Percentiles rank a stretch among this genome's conserved stretches.
Evolutionary conservation across 345 rosid genomes (phyloP).

Genomic region (Cardamine occulta): DNA sequence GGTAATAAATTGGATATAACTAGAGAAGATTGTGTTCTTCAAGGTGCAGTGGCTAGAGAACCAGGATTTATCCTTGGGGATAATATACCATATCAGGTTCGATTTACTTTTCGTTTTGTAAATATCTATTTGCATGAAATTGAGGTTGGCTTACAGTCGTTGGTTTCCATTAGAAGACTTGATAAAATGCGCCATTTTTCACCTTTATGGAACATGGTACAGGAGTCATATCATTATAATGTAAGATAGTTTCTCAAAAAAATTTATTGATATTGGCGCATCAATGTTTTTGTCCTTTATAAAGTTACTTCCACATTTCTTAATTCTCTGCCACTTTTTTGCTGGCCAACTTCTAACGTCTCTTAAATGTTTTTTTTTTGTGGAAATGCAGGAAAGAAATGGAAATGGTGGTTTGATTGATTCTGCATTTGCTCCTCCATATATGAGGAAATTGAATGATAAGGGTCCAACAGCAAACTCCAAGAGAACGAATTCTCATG

Average conservation of each 20-base stretch:
- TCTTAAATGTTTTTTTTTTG: constrained; percentile 3
- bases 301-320: neutral
- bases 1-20: constrained; percentile 38
- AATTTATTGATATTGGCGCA: constrained; percentile 11
- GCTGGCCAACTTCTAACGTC: constrained; percentile 11
- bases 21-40: constrained; percentile 44
- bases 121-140: constrained; percentile 1
- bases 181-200: neutral
- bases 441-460: constrained; percentile 37
- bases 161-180: constrained; percentile 3
- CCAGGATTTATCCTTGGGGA: constrained; percentile 27
- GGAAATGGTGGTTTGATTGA: constrained; percentile 44
- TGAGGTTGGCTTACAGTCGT: constrained; percentile 16
- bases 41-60: constrained; percentile 32
- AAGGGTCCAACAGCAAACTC: constrained; percentile 39
- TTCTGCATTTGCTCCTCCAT: constrained; percentile 41
- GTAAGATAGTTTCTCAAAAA: constrained; percentile 14
- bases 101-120: neutral
- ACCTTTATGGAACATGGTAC: constrained; percentile 13
- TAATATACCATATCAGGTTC: constrained; percentile 53
- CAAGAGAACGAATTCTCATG: constrained; percentile 33
- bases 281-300: constrained; percentile 18
- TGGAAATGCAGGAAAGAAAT: constrained; percentile 48
- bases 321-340: constrained; percentile 19
- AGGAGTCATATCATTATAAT: neutral